Conservation (phyloP, 31 red algal genomes). For the Odonthalia washingtoniensis region DNA sequence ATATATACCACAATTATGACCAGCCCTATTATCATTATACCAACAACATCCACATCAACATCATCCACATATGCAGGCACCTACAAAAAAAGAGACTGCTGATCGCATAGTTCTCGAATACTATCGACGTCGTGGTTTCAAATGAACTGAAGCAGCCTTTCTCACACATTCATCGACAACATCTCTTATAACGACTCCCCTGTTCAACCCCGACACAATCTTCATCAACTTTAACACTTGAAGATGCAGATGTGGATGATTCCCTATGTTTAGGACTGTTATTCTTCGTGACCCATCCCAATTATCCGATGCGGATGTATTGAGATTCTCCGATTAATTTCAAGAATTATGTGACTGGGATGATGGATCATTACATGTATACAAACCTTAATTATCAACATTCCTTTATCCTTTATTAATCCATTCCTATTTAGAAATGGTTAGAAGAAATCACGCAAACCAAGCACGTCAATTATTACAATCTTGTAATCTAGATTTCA, state of each 20-base stretch:
- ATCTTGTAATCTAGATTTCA: conserved; percentile 59
- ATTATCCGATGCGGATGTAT: conserved; percentile 54
- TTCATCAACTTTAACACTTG: conserved; percentile 22
- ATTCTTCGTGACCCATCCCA: conserved; percentile 56
- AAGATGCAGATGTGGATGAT: conserved; percentile 67
- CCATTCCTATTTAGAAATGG: conserved; percentile 90
- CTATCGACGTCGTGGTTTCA: conserved; percentile 27
- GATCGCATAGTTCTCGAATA: conserved; percentile 36
- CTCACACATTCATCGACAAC: neutral
- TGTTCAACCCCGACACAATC: neutral
- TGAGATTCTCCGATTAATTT: conserved; percentile 64
- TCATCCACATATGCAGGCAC: too few relatives aligned
- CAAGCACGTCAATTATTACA: conserved; percentile 69
- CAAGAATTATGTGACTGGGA: conserved; percentile 85
- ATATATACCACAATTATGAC: too few relatives aligned
- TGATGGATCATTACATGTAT: conserved; percentile 90
- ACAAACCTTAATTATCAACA: conserved; percentile 84
- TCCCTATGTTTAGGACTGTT: conserved; percentile 61
- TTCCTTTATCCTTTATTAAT: conserved; percentile 95
- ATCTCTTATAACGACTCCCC: too few relatives aligned
- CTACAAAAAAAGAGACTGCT: conserved; percentile 5
- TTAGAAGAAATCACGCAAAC: conserved; percentile 61
- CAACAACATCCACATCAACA: too few relatives aligned
- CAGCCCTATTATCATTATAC: too few relatives aligned
- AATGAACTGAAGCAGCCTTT: neutral